Percentiles rank a stretch among this genome's conserved stretches.
Evolutionary conservation across 2,329 filamentous ascomycete genomes (phyloP).

Genomic region (Colletotrichum plurivorum): DNA sequence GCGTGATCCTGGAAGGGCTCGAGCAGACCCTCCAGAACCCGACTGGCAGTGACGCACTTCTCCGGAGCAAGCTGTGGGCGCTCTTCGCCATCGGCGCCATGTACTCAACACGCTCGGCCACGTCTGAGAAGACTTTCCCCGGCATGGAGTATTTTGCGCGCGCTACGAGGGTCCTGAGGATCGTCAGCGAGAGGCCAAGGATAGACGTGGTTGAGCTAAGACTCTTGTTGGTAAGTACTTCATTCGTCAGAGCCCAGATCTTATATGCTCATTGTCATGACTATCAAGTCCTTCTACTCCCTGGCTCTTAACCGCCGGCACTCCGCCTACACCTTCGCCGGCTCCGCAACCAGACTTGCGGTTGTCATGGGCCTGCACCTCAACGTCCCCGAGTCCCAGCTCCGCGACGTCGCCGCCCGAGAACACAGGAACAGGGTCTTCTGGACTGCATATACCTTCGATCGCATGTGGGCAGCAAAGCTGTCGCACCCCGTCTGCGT

Average conservation of each 20-base stretch:
- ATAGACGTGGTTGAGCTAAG: constrained; percentile 60
- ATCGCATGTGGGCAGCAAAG: constrained; percentile 64
- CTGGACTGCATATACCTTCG: constrained; percentile 60
- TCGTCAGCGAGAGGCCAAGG: constrained; percentile 57
- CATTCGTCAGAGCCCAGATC: no score
- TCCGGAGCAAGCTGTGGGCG: constrained; percentile 58
- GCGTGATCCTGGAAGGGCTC: constrained; percentile 52
- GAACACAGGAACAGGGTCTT: constrained; percentile 58
- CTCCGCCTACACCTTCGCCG: constrained; percentile 58
- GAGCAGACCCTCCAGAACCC: constrained; percentile 55
- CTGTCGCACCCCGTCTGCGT: constrained; percentile 64
- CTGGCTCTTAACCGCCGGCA: constrained; percentile 60
- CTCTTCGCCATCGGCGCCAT: constrained; percentile 62
- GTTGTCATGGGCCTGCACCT: constrained; percentile 61
- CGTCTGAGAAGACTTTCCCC: constrained; percentile 53
- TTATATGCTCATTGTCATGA: no score
- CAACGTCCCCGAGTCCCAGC: constrained; percentile 55
- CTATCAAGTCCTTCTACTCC: constrained; percentile 62
- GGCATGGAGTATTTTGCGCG: constrained; percentile 59
- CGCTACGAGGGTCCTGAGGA: constrained; percentile 54
- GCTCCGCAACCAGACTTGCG: constrained; percentile 58
- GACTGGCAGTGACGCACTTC: constrained; percentile 49
- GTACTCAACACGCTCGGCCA: constrained; percentile 57
- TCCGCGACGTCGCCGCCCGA: constrained; percentile 52
- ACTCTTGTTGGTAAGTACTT: constrained; percentile 57